Base-by-base conservation (phyloP, 108 stramenopile species). In the Seminavis robusta region DNA sequence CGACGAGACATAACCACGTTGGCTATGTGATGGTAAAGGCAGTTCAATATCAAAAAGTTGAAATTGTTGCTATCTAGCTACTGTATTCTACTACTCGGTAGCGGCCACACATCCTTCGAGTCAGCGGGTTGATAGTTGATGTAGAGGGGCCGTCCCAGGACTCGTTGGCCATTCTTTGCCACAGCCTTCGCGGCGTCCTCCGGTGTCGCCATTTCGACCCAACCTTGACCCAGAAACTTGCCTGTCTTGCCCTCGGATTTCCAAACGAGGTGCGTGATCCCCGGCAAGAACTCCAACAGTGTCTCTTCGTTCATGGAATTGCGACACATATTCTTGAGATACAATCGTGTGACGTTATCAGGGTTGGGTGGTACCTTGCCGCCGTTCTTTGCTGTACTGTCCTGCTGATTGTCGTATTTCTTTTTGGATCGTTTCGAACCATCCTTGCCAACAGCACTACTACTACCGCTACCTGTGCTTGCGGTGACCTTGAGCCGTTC, bases 21-120 rank as follows among this genome's bases (percentile, higher is more conserved):
- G n/a, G n/a, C n/a, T n/a, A n/a, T n/a, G n/a, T n/a, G n/a, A n/a
- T n/a, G n/a, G n/a, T n/a, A n/a, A n/a, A n/a, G n/a, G n/a, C n/a
- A n/a, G n/a, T n/a, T n/a, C n/a, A n/a, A n/a, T n/a, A n/a, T n/a
- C n/a, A n/a, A n/a, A n/a, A n/a, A n/a, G n/a, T n/a, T n/a, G n/a
- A n/a, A n/a, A n/a, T n/a, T n/a, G n/a, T n/a, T n/a, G n/a, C n/a
- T n/a, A n/a, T n/a, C n/a, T n/a, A 37, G 36, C 36, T 37, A 37
- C 36, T 10, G 11, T 13, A 73, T 51, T 26, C 19, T 42, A 47
- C 76, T 77, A 29, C 47, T 67, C 13, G 76, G 63, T 28, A 80
- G 74, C 15, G 92, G 92, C 92, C 92, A 94, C 2, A 64, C 47
- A 53, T 73, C 71, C 28, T 86, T 86, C 26, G 65, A 67, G 56